phyloP scores from a whole-genome alignment of 371 early-diverging fungal species.

The Quaeritorhiza haematococci region DNA sequence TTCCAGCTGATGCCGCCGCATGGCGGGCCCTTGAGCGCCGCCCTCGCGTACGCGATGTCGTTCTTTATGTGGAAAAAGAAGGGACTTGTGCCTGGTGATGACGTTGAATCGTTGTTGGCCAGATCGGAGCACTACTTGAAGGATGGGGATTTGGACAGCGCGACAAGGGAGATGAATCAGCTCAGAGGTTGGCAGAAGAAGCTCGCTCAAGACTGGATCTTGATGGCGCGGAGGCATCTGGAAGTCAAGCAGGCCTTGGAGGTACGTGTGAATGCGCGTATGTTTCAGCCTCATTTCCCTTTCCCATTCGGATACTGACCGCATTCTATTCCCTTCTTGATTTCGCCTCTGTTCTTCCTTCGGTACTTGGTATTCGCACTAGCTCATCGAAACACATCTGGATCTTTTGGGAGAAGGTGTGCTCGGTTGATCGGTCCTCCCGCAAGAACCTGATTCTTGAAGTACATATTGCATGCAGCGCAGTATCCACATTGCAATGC shows the following conservation, averaged over 20 bases:
- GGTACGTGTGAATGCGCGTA: conserved; percentile 28
- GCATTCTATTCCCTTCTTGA: too few relatives aligned
- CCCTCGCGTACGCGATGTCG: conserved; percentile 68
- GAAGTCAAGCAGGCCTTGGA: conserved; percentile 89
- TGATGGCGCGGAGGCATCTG: conserved; percentile 74
- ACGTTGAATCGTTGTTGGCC: conserved; percentile 84
- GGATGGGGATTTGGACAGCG: conserved; percentile 77
- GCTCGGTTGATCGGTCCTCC: too few relatives aligned
- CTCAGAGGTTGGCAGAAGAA: conserved; percentile 89
- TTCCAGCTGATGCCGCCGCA: conserved; percentile 84
- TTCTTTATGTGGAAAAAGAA: conserved; percentile 77
- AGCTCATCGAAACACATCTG: too few relatives aligned
- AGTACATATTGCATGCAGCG: too few relatives aligned
- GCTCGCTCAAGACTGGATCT: conserved; percentile 87
- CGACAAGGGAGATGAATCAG: conserved; percentile 91
- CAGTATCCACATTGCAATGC: too few relatives aligned
- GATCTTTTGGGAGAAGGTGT: too few relatives aligned
- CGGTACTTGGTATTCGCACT: too few relatives aligned
- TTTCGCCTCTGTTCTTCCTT: too few relatives aligned
- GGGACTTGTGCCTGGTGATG: conserved; percentile 81
- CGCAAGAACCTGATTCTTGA: too few relatives aligned
- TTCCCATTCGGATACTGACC: too few relatives aligned
- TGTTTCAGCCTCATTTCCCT: not conserved
- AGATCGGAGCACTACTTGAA: conserved; percentile 72
- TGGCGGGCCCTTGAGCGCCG: conserved; percentile 79